Conservation (phyloP, 129 eudicot genomes). For the Pulicaria dysenterica region DNA sequence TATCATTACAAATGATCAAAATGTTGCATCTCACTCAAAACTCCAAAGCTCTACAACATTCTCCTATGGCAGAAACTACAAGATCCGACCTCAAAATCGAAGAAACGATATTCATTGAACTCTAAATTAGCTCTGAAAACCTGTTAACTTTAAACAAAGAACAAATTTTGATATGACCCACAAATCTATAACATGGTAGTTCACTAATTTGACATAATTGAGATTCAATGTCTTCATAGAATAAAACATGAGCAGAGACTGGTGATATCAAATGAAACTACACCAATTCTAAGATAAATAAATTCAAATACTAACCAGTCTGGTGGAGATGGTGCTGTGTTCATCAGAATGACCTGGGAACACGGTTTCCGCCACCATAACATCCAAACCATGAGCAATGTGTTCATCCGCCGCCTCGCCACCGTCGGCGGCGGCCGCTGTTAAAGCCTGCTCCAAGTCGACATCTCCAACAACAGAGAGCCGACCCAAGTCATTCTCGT, state of each 20-base stretch:
- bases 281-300: background rate
- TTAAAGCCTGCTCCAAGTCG: conserved; percentile 68
- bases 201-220: background rate
- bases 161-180: background rate
- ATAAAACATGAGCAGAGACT: background rate
- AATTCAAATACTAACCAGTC: conserved; percentile 48
- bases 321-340: conserved; percentile 70
- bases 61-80: no score
- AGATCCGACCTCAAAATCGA: background rate
- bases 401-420: conserved; percentile 85
- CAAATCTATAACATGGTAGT: background rate
- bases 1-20: no score
- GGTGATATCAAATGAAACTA: background rate
- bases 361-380: conserved; percentile 90
- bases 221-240: background rate
- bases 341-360: conserved; percentile 70
- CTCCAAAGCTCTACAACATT: no score
- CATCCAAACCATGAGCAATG: conserved; percentile 45
- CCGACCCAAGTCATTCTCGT: conserved; percentile 79
- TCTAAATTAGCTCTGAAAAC: background rate
- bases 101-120: background rate
- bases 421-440: conserved; percentile 97
- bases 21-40: no score
- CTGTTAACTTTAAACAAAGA: background rate
- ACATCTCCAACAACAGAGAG: conserved; percentile 80